Evolutionary conservation across 2,329 filamentous ascomycete genomes (phyloP).

Genomic region (Capronia americana): DNA sequence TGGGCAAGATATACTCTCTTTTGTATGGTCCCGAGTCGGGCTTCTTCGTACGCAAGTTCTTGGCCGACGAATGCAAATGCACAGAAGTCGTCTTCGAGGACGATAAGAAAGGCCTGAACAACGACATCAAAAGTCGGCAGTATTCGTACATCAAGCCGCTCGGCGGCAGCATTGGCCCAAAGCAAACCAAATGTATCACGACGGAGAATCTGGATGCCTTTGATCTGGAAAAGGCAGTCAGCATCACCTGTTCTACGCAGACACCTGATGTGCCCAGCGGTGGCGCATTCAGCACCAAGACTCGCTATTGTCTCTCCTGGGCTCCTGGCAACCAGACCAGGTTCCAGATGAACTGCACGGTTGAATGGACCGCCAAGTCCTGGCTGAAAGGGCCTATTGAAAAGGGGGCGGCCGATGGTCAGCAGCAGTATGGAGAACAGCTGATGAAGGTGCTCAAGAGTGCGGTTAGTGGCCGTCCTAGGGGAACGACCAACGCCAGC

Average conservation of each 20-base stretch:
- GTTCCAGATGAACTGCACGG: conserved; percentile 83
- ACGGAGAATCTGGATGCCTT: conserved; percentile 82
- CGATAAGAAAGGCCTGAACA: conserved; percentile 77
- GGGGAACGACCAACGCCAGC: conserved; percentile 55
- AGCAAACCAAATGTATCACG: conserved; percentile 91
- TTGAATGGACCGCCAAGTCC: conserved; percentile 97
- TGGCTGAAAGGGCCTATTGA: conserved; percentile 98
- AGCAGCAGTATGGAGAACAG: conserved; percentile 80
- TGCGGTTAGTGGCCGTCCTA: conserved; percentile 71
- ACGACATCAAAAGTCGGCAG: conserved; percentile 74
- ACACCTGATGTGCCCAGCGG: conserved; percentile 95
- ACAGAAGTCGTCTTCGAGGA: conserved; percentile 82
- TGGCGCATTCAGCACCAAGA: conserved; percentile 89
- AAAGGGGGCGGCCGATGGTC: conserved; percentile 91
- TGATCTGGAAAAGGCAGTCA: conserved; percentile 86
- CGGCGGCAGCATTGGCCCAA: conserved; percentile 82
- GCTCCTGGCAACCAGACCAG: conserved; percentile 84
- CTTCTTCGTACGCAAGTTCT: conserved; percentile 83
- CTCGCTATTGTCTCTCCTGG: conserved; percentile 94
- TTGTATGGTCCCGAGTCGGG: conserved; percentile 83
- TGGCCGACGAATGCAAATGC: conserved; percentile 79
- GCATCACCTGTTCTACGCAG: conserved; percentile 80
- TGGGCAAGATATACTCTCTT: conserved; percentile 89
- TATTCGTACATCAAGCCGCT: conserved; percentile 94
- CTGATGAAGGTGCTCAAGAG: conserved; percentile 75